Percentiles rank a stretch among this genome's conserved stretches.
Conservation (phyloP, 129 eudicot genomes). For the Saposhnikovia divaricata region DNA sequence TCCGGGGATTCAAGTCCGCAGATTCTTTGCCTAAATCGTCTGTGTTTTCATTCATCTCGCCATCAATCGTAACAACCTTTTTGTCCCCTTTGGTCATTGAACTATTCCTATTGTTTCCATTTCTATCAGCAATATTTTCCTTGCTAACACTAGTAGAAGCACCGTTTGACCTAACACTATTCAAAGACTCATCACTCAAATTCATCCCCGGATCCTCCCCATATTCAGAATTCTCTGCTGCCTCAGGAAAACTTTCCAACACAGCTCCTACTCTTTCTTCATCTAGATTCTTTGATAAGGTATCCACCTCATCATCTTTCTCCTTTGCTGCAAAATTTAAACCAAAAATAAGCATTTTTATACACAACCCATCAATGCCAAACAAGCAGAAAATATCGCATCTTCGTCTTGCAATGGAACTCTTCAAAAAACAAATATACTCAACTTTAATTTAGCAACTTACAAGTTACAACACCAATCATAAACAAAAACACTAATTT, state of each 20-base stretch:
- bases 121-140: constrained; percentile 12
- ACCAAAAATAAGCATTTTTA: constrained; percentile 5
- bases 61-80: constrained; percentile 19
- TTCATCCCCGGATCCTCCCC: constrained; percentile 34
- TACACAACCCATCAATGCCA: constrained; percentile 15
- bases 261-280: constrained; percentile 44
- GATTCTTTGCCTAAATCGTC: constrained; percentile 19
- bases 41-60: constrained; percentile 6
- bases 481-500: constrained; percentile 4
- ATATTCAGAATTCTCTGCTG: constrained; percentile 30
- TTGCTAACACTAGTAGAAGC: constrained; percentile 32
- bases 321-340: constrained; percentile 48
- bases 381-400: constrained; percentile 12
- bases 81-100: constrained; percentile 13
- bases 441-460: background rate
- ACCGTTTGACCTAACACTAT: constrained; percentile 35
- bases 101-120: constrained; percentile 19
- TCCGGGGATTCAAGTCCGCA: constrained; percentile 26
- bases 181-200: constrained; percentile 39
- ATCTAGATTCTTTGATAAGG: constrained; percentile 42
- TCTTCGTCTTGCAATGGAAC: background rate
- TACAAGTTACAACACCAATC: constrained; percentile 5
- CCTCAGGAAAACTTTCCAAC: constrained; percentile 30
- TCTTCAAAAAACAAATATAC: background rate
- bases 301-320: constrained; percentile 37